Conservation (phyloP, 306 rosid genomes). For the Trichosanthes truncata region DNA sequence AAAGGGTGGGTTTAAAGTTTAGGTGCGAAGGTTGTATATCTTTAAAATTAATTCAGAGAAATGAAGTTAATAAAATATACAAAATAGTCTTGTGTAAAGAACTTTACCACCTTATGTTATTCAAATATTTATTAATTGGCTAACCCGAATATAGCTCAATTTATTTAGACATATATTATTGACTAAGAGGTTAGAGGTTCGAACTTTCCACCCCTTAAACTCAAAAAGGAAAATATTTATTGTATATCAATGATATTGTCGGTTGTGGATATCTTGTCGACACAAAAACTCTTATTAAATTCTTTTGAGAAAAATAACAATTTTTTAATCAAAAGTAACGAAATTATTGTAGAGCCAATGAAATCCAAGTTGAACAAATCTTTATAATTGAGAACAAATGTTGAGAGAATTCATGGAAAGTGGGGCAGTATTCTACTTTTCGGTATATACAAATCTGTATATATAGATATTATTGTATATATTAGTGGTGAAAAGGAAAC, state of each 20-base stretch:
- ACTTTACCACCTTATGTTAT: no score
- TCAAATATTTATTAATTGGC: no score
- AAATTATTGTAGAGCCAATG: not conserved
- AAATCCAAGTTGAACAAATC: not conserved
- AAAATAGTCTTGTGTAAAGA: no score
- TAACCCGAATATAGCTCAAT: no score
- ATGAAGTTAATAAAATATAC: no score
- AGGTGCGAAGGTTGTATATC: no score
- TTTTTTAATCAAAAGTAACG: not conserved
- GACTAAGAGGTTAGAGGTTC: no score
- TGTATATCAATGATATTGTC: not conserved
- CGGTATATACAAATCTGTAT: not conserved
- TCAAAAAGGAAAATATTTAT: no score
- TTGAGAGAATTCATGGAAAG: not conserved
- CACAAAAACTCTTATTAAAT: not conserved
- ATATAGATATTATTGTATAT: not conserved
- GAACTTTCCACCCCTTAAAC: no score
- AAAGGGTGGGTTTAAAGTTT: no score
- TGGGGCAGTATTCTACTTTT: not conserved
- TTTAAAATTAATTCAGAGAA: no score
- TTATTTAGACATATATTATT: no score
- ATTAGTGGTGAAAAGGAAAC: not conserved
- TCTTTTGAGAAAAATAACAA: not conserved
- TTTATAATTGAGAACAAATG: not conserved
- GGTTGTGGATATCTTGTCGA: not conserved